Evolutionary conservation across 208 protist species (phyloP), one percentile per base, ranked within the genome.

Genomic region (Trichomonas tenax): DNA sequence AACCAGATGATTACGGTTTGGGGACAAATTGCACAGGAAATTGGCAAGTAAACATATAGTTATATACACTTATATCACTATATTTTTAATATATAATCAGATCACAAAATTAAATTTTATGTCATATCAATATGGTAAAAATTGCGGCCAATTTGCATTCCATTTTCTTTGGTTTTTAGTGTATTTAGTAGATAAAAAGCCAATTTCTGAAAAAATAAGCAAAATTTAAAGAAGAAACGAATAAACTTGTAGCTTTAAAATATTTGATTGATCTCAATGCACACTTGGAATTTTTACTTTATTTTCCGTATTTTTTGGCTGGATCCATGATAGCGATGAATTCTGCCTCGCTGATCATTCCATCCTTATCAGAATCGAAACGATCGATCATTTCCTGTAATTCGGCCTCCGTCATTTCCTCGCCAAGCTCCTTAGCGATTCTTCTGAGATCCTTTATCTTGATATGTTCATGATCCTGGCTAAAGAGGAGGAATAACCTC

Each of bases 311-410:
- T n/a, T 72, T 72, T n/a, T 72, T 72, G 26, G 58, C 58, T n/a
- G 58, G 58, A 84, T 95, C 45, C 93, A 96, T 96, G 45, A 96
- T 96, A 40, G 46, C 46, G 14, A n/a, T 44, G 40, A 96, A 96
- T 96, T 96, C 93, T 31, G 15, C 93, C 10, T 82, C 15, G 36
- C 49, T 96, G 34, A 96, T 63, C 38, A 72, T 21, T 0, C 98
- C 98, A 97, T 99, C 98, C 96, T 98, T 97, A 96, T 99, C 98
- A 9, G 96, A 97, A 96, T 99, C 98, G 96, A 99, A 99, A 97
- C 99, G 98, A 95, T 99, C 98, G 96, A 99, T 99, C 98, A 99
- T 99, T 34, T 98, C 98, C 97, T 99, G 98, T 45, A 99, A 97
- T 97, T 99, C 98, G 58, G 99, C 98, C 72, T 99, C 99, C 2